phyloP scores from a whole-genome alignment of 1,284 basidiomycete genomes.

The Trichosporon coremiiforme region DNA sequence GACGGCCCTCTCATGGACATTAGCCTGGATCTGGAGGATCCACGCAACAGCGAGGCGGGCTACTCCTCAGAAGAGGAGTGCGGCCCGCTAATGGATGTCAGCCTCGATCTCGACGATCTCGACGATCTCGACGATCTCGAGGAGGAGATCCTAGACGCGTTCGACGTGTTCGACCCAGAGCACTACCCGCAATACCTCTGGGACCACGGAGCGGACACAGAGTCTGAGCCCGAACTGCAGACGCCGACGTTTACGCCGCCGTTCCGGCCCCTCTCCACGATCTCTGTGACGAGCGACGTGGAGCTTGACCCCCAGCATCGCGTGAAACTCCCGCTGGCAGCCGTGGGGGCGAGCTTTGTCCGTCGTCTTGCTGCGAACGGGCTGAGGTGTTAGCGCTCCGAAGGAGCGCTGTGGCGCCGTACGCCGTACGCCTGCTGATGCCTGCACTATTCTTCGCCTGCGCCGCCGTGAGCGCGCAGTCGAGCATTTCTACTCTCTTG shows the following conservation, averaged over 20 bases:
- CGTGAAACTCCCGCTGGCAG: not conserved
- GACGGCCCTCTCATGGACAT: not conserved
- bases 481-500: too few species aligned
- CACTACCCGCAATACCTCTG: not conserved
- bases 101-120: not conserved
- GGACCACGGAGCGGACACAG: not conserved
- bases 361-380: not conserved
- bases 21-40: not conserved
- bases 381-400: not conserved
- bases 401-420: too few species aligned
- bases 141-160: not conserved
- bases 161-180: not conserved
- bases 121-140: not conserved
- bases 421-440: too few species aligned
- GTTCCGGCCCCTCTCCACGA: not conserved
- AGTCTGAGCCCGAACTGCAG: not conserved
- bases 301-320: not conserved
- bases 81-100: not conserved
- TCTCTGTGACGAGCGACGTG: not conserved
- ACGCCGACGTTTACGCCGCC: constrained; percentile 1
- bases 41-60: too few species aligned
- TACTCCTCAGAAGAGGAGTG: not conserved
- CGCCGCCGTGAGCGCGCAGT: constrained; percentile 2
- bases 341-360: not conserved
- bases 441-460: not conserved